Conservation (phyloP, 2,329 filamentous ascomycete species). For the Penicillium sp. region DNA sequence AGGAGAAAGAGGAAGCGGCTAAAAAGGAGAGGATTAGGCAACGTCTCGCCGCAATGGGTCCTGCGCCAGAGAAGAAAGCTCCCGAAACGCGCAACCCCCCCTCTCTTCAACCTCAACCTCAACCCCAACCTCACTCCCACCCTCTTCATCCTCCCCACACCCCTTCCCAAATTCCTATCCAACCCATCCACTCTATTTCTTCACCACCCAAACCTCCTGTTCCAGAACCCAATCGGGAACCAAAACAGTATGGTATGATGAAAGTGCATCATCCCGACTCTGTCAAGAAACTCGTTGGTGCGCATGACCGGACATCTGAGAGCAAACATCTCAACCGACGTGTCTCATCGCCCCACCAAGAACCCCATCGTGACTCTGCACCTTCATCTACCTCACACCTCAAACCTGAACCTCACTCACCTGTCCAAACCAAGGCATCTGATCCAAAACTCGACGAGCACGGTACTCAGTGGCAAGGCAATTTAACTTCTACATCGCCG, state of each 20-base stretch:
- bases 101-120: constrained; percentile 18
- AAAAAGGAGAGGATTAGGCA: constrained; percentile 58
- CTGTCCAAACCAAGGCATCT: constrained; percentile 13
- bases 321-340: constrained; percentile 34
- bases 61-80: constrained; percentile 40
- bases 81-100: constrained; percentile 32
- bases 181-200: constrained; percentile 32
- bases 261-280: constrained; percentile 59
- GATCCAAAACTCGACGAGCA: constrained; percentile 37
- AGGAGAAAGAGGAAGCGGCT: constrained; percentile 57
- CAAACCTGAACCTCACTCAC: constrained; percentile 3
- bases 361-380: constrained; percentile 25
- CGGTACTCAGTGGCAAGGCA: constrained; percentile 39
- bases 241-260: constrained; percentile 63
- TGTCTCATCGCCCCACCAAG: constrained; percentile 33
- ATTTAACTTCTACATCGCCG: constrained; percentile 38
- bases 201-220: constrained; percentile 61
- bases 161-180: constrained; percentile 5
- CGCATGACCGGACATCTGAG: constrained; percentile 37
- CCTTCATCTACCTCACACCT: constrained; percentile 27
- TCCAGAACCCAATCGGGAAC: constrained; percentile 56
- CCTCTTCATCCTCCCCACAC: constrained; percentile 3
- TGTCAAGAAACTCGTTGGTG: constrained; percentile 47
- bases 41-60: constrained; percentile 56
- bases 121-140: constrained; percentile 26